These are phyloP conservation scores for Podaxis sp. DNA, from an alignment of 768 basidiomycete genomes.

Conservation along the genomic window DNA sequence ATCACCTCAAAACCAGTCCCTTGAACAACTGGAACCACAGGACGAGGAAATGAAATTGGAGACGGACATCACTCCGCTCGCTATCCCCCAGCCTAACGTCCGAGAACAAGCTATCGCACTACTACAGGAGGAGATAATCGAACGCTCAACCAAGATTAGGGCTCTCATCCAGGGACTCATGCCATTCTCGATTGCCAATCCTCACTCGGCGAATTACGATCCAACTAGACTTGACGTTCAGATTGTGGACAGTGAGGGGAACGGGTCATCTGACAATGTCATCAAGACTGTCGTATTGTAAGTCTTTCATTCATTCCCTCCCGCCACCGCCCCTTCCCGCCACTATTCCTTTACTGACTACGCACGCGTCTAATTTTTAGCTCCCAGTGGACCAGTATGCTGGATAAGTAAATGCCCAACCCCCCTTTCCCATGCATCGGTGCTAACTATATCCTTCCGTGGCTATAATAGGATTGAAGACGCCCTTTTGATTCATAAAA, in stretches of 20 bases:
- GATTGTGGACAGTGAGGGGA: conserved; percentile 72
- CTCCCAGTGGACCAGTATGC: conserved; percentile 94
- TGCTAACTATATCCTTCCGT: conserved; percentile 11
- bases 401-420: conserved; percentile 63
- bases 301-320: conserved; percentile 22
- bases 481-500: conserved; percentile 75
- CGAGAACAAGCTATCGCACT: conserved; percentile 2
- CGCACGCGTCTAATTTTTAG: conserved; percentile 32
- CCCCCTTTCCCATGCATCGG: neutral
- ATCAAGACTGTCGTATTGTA: conserved; percentile 96
- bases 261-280: conserved; percentile 60
- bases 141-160: conserved; percentile 85
- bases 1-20: neutral
- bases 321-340: conserved; percentile 13
- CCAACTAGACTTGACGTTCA: conserved; percentile 55
- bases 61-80: neutral
- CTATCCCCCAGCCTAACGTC: neutral
- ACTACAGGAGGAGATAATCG: conserved; percentile 44
- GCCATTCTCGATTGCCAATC: conserved; percentile 79
- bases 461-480: conserved; percentile 67
- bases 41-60: conserved; percentile 7
- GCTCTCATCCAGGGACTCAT: conserved; percentile 78
- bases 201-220: conserved; percentile 84
- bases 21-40: neutral
- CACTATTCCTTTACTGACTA: conserved; percentile 13